Evolutionary conservation across 495 filamentous ascomycete species (phyloP).

Genomic region (Penicillium nucicola): DNA sequence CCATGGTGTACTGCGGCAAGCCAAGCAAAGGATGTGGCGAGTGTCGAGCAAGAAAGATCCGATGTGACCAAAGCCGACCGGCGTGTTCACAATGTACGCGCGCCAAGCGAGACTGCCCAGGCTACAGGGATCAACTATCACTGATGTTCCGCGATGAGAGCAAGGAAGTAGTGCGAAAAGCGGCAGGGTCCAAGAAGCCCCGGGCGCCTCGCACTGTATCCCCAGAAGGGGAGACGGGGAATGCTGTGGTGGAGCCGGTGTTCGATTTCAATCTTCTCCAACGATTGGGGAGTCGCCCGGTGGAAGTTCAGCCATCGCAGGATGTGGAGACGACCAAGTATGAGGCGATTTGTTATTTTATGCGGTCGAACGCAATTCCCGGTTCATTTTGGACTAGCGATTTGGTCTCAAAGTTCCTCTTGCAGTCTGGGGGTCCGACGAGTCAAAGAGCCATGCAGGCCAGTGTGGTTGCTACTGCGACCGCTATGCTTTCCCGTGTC

Average conservation of each 20-base stretch:
- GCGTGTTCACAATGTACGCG: conserved; percentile 68
- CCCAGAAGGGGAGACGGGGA: conserved; percentile 15
- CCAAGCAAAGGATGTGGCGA: conserved; percentile 71
- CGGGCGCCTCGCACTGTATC: conserved; percentile 16
- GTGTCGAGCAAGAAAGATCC: conserved; percentile 64
- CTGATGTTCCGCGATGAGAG: conserved; percentile 75
- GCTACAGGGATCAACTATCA: conserved; percentile 66
- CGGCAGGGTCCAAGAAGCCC: conserved; percentile 35
- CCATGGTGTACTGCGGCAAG: conserved; percentile 73
- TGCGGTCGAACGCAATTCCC: conserved; percentile 38
- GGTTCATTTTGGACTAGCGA: conserved; percentile 32
- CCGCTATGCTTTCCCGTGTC: conserved; percentile 48
- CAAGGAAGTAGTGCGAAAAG: conserved; percentile 62
- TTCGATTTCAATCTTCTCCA: conserved; percentile 15
- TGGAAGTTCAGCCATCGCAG: conserved; percentile 21
- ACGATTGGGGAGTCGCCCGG: conserved; percentile 7
- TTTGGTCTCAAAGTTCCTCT: conserved; percentile 22
- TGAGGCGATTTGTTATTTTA: conserved; percentile 43
- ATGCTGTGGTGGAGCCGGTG: conserved; percentile 9
- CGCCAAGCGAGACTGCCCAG: conserved; percentile 62
- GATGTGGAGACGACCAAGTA: conserved; percentile 27
- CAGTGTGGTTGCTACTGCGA: conserved; percentile 47
- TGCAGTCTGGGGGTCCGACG: conserved; percentile 11
- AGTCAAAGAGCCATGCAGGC: conserved; percentile 39
- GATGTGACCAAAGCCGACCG: conserved; percentile 62